Base-by-base conservation (phyloP, 164 flowering plant genomes). In the Taxillus chinensis region DNA sequence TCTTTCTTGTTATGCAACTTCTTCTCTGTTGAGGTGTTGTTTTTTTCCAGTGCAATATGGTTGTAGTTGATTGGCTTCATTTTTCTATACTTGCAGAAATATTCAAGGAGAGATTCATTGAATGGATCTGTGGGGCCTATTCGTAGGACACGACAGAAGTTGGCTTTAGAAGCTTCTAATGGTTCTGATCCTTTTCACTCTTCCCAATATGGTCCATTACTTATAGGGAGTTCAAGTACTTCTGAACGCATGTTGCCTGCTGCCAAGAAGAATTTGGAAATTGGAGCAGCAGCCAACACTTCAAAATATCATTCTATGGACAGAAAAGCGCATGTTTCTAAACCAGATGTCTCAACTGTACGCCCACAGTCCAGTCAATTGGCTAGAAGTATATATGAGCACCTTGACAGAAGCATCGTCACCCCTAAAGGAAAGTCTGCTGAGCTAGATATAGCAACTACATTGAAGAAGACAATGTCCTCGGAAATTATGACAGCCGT, bases 51-150 rank as follows among this genome's bases (percentile, higher is more conserved):
- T 7, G 13, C 12, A 48, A 8, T 48, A 11, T 48, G 51, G 51
- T 48, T 8, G 13, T 14, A 48, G 4, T 8, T 48, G 13, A 14
- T 48, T 11, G 3, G 4, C 13, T 11, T 48, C 13, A 7, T 48
- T 48, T 4, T 42, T 55, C 50, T 62, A 39, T 42, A 55, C 62
- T 11, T 51, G 57, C 40, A 75, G 74, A 68, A 41, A 45, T 78
- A 63, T 55, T 62, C 74, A 45, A 75, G 73, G 60, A 68, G 46
- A 58, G 71, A 71, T 37, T 43, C 52, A 39, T 56, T 63, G 39
- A 72, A 77, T 73, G 83, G 86, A 66, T 82, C 95, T 3, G 80
- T 73, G 41, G 96, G 96, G 62, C 92, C 99, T 43, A 76, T 84
- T 42, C 89, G 90, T 55, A 75, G 85, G 49, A 57, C 27, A 14